phyloP scores from a whole-genome alignment of 257 asterid genomes.

The Datura wrightii region DNA sequence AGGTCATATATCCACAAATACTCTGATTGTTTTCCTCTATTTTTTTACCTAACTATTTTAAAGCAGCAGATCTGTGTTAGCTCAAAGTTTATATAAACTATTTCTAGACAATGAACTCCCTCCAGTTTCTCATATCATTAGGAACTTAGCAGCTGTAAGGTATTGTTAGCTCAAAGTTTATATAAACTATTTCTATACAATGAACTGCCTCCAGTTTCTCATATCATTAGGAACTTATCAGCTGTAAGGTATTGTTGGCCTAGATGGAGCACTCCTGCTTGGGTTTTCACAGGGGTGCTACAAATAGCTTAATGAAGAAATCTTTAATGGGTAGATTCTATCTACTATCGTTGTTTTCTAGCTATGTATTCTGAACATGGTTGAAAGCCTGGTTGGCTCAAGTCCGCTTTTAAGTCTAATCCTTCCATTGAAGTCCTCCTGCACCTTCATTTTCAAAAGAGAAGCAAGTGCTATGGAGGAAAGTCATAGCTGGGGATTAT shows the following conservation, averaged over 20 bases:
- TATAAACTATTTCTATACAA: not conserved
- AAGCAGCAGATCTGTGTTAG: not conserved
- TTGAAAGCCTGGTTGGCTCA: not conserved
- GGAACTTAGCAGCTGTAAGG: not conserved
- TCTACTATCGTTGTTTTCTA: not conserved
- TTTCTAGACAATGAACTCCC: not conserved
- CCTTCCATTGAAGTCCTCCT: conserved; percentile 5
- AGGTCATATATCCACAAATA: conserved; percentile 47
- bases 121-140: conserved; percentile 16
- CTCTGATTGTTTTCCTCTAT: not conserved
- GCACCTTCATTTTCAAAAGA: conserved; percentile 19
- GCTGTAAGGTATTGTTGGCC: not conserved
- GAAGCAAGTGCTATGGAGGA: conserved; percentile 14
- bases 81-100: conserved; percentile 10
- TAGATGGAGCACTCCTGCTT: not conserved
- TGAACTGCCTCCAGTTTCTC: conserved; percentile 10
- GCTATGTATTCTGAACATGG: conserved; percentile 1
- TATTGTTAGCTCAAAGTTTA: not conserved
- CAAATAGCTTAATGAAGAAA: not conserved
- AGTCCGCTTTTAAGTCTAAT: not conserved
- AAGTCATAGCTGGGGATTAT: conserved; percentile 3
- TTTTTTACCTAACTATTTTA: not conserved
- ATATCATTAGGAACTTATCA: conserved; percentile 17
- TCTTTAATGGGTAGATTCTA: not conserved
- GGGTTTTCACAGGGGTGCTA: not conserved